Base-by-base conservation (phyloP, 192 early-diverging fungal genomes). In the Coemansia sp. region DNA sequence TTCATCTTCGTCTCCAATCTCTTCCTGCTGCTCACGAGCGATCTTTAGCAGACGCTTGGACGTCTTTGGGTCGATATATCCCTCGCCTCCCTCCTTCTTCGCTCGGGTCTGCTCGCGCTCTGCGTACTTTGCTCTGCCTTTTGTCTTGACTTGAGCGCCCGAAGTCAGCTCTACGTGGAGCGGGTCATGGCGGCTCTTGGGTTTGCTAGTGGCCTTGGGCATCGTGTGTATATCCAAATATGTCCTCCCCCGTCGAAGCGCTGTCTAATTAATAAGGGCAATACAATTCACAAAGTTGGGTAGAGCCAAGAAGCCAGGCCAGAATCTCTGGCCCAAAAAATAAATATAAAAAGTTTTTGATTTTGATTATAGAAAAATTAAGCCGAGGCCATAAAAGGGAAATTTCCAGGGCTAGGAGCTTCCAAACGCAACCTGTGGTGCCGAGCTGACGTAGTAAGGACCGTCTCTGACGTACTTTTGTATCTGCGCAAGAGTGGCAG, bases 11-110 rank as follows among this genome's bases (percentile, higher is more conserved):
- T 89, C 85, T 13, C 60, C 83, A 6, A 96, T 75, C 74, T 98
- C 95, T 36, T 92, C 89, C 82, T 98, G 97, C 84, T 99, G 97
- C 72, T 93, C 87, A 72, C 87, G 85, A 36, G 93, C 94, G 66
- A 99, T 89, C 73, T 88, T 74, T 64, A 99, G 73, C 84, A 98
- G 94, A 66, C 93, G 93, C 77, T 87, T 87, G 11, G 95, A 96
- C 36, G 94, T 90, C 72, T 94, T 96, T 56, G 90, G 86, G 71
- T 98, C 97, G n/a, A 97, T 85, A 19, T 68, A 69, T 8, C 75
- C 72, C 44, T 71, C 74, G 44, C 59, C 62, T 21, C 40, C 78
- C 75, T 69, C 88, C 84, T 74, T 88, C 69, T 42, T 75, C 79
- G 62, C 34, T 44, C 80, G 80, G 76, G 62, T 78, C 59, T 88